Conservation (phyloP, 1,284 basidiomycete genomes). For the Ceratobasidium sp. region DNA sequence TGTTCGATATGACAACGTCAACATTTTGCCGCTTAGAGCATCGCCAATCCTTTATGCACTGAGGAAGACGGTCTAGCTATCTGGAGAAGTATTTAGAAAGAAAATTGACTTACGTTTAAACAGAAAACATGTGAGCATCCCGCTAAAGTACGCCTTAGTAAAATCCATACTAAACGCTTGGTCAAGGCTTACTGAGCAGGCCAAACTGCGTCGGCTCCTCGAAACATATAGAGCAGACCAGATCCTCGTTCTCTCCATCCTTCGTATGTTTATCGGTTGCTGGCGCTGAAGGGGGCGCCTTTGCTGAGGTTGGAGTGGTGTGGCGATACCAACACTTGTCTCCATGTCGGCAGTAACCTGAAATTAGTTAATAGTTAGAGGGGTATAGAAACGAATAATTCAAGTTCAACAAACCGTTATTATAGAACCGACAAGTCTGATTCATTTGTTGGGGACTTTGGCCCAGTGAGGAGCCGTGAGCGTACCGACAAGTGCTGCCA, state of each 20-base stretch:
- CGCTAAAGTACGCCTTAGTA: constrained; percentile 17
- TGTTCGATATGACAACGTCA: constrained; percentile 42
- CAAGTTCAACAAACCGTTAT: constrained; percentile 9
- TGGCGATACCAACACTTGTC: constrained; percentile 44
- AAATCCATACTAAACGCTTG: neutral
- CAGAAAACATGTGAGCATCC: constrained; percentile 47
- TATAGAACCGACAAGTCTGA: constrained; percentile 40
- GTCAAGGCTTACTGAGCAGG: constrained; percentile 43
- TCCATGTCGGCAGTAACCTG: constrained; percentile 43
- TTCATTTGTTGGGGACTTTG: constrained; percentile 39
- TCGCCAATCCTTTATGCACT: constrained; percentile 46
- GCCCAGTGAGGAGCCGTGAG: constrained; percentile 15
- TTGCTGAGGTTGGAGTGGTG: neutral
- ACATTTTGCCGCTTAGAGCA: constrained; percentile 32
- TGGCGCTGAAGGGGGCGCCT: neutral
- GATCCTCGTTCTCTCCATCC: constrained; percentile 35
- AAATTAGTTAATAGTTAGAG: neutral
- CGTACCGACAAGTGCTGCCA: constrained; percentile 33
- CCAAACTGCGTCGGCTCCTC: constrained; percentile 45
- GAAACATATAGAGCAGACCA: constrained; percentile 46
- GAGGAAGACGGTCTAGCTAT: neutral
- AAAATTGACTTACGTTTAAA: constrained; percentile 30
- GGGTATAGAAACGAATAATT: neutral
- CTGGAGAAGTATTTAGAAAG: neutral
- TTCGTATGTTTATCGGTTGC: constrained; percentile 20